Conservation (phyloP, 1,284 basidiomycete genomes). For the Stereum hirsutum region DNA sequence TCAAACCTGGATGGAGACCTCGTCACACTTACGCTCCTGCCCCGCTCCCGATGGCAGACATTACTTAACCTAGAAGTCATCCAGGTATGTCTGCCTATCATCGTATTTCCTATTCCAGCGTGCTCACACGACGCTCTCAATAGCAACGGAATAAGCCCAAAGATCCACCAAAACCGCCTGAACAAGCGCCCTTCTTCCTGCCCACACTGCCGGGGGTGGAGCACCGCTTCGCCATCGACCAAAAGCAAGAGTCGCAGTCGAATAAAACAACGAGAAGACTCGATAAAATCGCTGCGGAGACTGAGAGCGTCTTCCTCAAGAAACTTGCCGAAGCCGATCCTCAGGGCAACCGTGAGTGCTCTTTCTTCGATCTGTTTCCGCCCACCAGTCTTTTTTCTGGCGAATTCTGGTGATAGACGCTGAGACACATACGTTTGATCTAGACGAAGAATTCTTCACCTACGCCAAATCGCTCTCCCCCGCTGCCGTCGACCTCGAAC, state of each 20-base stretch:
- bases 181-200: constrained; percentile 95
- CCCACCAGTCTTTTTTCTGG: neutral
- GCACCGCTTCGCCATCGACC: constrained; percentile 60
- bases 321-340: constrained; percentile 50
- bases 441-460: constrained; percentile 80
- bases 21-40: constrained; percentile 87
- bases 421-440: neutral
- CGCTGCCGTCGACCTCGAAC: constrained; percentile 84
- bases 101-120: neutral
- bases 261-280: constrained; percentile 44
- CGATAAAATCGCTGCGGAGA: constrained; percentile 41
- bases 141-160: constrained; percentile 95
- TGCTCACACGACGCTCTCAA: constrained; percentile 1
- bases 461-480: constrained; percentile 86
- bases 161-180: constrained; percentile 90
- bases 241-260: constrained; percentile 24
- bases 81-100: constrained; percentile 41
- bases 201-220: constrained; percentile 84
- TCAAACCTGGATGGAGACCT: constrained; percentile 80
- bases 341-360: constrained; percentile 59
- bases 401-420: no score
- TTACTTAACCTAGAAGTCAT: constrained; percentile 94
- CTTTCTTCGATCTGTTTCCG: constrained; percentile 1
- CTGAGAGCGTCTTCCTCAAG: constrained; percentile 71
- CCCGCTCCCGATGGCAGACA: constrained; percentile 93